Base-by-base conservation (phyloP, 345 rosid genomes). In the Cardiospermum halicacabum region DNA sequence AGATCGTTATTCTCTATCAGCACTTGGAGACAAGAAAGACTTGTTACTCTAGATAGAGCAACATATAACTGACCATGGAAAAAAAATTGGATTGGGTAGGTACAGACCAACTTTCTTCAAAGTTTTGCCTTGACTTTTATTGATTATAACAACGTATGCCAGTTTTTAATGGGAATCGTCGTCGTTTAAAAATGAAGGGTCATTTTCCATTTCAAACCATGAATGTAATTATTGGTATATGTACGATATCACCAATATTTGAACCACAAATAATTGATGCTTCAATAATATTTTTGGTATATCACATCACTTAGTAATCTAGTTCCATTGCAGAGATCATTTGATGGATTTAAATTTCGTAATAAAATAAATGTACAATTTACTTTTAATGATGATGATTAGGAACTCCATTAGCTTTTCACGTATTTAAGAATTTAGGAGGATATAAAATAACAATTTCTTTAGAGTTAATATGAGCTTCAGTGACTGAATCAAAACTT, bases 311-410 rank as follows among this genome's bases (percentile, higher is more conserved):
- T 12, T 5, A 51, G 30, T 0, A 51, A 9, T 0, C 36, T 8
- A 3, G 54, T 69, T 9, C 66, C 60, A 60, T 60, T 69, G 34
- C 61, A 69, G 15, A 69, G 21, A 0, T 55, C 43, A 2, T 7
- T 8, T 1, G 0, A 21, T 30, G 28, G 55, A 8, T 54, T 69
- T 25, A 69, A 2, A 49, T 69, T 69, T n/a, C 72, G 26, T 0
- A 60, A 22, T 2, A 60, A 40, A 37, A 60, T 69, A 2, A 60
- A n/a, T 3, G n/a, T n/a, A 32, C 55, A 3, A 45, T 15, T 0
- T 31, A 0, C 15, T 40, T 40, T n/a, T n/a, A n/a, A n/a, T 11
- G 15, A 1, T 40, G 47, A 11, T 3, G 53, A 12, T 39, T 54
- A 11, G 34, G 27, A 27, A n/a, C n/a, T n/a, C n/a, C n/a, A n/a